These are phyloP conservation scores for Didymella lethalis DNA, from an alignment of 2,329 filamentous ascomycete species.

Conservation along the genomic window DNA sequence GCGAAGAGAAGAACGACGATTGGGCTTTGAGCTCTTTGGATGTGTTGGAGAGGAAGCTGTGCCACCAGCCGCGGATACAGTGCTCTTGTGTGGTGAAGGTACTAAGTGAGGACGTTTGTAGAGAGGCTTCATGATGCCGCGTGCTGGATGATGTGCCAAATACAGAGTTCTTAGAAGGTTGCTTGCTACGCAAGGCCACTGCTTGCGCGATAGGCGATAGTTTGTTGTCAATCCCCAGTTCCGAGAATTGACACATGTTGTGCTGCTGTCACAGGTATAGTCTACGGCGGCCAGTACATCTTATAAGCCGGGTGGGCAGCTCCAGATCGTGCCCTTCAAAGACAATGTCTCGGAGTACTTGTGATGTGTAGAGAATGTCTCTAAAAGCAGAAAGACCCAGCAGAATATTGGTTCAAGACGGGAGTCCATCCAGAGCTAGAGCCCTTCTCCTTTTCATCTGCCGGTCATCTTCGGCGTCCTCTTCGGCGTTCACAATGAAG, in stretches of 20 bases:
- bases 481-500: conserved; percentile 20
- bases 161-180: neutral
- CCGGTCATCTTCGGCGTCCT: neutral
- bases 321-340: neutral
- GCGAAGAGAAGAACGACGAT: neutral
- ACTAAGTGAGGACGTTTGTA: neutral
- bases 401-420: neutral
- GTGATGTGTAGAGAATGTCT: neutral
- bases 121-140: neutral
- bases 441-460: conserved; percentile 1
- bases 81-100: too few species aligned
- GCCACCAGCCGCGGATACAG: neutral
- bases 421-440: conserved; percentile 4
- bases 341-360: neutral
- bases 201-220: neutral
- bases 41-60: neutral
- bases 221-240: neutral
- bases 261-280: too few species aligned
- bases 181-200: neutral
- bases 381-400: neutral
- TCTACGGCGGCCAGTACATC: neutral
- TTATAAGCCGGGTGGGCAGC: neutral
- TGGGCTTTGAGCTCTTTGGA: neutral
- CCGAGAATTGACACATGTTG: conserved; percentile 4
- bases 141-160: neutral